These are phyloP conservation scores for Leptosphaerulina australis DNA, from an alignment of 2,329 filamentous ascomycete genomes.

Conservation along the genomic window DNA sequence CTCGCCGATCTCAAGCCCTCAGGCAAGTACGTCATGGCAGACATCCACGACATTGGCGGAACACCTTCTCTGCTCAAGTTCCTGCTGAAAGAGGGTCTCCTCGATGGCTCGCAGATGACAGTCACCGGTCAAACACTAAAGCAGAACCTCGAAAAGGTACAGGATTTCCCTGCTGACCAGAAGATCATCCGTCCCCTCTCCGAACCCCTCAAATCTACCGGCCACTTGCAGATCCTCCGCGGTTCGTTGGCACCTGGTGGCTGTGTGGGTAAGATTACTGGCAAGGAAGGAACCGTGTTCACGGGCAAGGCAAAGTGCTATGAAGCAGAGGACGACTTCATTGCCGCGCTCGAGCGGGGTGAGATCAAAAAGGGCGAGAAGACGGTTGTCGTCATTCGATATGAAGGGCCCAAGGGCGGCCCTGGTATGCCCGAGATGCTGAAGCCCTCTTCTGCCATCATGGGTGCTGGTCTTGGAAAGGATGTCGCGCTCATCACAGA, in stretches of 20 bases:
- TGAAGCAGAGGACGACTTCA: slow-evolving; percentile 72
- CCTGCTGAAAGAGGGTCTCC: slow-evolving; percentile 56
- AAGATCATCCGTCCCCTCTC: slow-evolving; percentile 71
- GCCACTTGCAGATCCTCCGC: slow-evolving; percentile 75
- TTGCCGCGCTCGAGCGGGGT: slow-evolving; percentile 68
- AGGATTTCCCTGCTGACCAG: slow-evolving; percentile 71
- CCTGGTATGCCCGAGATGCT: slow-evolving; percentile 79
- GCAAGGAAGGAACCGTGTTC: slow-evolving; percentile 73
- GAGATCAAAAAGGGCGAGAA: slow-evolving; percentile 78
- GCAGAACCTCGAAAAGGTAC: slow-evolving; percentile 59
- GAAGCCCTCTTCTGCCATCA: slow-evolving; percentile 73
- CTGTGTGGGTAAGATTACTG: slow-evolving; percentile 76
- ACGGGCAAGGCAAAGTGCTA: slow-evolving; percentile 73
- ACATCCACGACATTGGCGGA: slow-evolving; percentile 62
- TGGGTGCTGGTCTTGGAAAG: slow-evolving; percentile 74
- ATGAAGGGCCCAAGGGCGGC: slow-evolving; percentile 74
- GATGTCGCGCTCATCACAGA: slow-evolving; percentile 78
- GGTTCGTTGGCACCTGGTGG: slow-evolving; percentile 73
- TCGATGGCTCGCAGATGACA: slow-evolving; percentile 57
- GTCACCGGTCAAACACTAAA: slow-evolving; percentile 58
- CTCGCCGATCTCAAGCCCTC: slow-evolving; percentile 60
- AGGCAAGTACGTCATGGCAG: slow-evolving; percentile 63
- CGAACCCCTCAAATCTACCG: slow-evolving; percentile 72
- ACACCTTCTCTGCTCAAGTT: slow-evolving; percentile 58
- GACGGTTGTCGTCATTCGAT: slow-evolving; percentile 76